Evolutionary conservation across 2,329 filamentous ascomycete genomes (phyloP).

Genomic region (Pseudogymnoascus sp.): DNA sequence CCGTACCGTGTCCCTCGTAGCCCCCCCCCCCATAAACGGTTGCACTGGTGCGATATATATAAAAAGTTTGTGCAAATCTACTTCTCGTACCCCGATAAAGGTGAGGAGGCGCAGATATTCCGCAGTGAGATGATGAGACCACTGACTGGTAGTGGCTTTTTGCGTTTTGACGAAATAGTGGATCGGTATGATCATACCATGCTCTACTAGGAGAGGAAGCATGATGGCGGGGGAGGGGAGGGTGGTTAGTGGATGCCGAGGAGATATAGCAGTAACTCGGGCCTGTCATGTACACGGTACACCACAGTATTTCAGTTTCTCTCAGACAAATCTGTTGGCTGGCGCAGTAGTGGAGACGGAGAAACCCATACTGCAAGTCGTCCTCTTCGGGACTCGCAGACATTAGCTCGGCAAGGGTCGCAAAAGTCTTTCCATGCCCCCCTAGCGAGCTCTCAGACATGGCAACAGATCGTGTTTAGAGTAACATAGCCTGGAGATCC

Average conservation of each 20-base stretch:
- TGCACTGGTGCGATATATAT: neutral
- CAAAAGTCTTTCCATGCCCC: neutral
- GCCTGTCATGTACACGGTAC: neutral
- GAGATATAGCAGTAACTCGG: neutral
- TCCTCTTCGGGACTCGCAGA: neutral
- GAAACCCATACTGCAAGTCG: neutral
- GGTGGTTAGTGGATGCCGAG: neutral
- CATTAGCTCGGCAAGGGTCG: neutral
- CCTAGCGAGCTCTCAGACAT: neutral
- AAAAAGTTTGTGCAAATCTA: neutral
- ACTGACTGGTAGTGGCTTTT: neutral
- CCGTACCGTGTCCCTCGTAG: neutral
- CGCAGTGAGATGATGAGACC: neutral
- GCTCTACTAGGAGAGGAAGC: neutral
- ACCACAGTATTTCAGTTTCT: neutral
- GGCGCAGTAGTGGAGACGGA: neutral
- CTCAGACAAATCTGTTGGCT: neutral
- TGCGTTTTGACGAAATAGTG: neutral
- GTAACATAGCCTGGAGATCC: neutral
- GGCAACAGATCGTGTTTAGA: neutral
- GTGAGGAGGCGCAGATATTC: neutral
- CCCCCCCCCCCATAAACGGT: neutral
- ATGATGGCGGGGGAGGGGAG: too few relatives aligned
- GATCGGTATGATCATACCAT: neutral
- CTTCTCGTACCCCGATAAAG: neutral